Evolutionary conservation across 176 grass and related monocot genomes (phyloP).

Genomic region (Rhipidocladum racemiflorum): DNA sequence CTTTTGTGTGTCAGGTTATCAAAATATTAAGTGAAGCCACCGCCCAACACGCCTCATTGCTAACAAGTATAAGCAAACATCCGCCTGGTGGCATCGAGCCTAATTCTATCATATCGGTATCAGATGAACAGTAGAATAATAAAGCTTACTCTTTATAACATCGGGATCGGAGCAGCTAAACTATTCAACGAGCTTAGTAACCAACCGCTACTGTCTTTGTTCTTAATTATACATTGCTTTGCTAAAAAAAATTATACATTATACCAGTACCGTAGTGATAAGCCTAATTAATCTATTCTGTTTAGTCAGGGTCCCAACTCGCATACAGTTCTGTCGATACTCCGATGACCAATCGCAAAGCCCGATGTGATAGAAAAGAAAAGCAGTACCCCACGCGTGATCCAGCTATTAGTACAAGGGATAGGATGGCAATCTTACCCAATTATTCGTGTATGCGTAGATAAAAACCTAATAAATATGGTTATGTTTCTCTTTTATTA

Average conservation of each 20-base stretch:
- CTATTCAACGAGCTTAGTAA: slow-evolving; percentile 3
- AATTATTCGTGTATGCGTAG: no score
- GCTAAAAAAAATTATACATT: neutral
- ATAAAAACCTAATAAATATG: no score
- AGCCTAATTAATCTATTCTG: neutral
- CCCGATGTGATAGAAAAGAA: neutral
- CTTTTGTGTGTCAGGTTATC: neutral
- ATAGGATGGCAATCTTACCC: no score
- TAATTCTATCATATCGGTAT: neutral
- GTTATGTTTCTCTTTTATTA: no score
- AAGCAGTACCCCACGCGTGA: neutral
- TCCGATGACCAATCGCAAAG: neutral
- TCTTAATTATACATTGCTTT: neutral
- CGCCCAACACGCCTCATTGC: neutral
- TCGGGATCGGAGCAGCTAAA: neutral
- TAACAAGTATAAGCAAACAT: slow-evolving; percentile 30
- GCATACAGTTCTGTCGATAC: slow-evolving; percentile 3
- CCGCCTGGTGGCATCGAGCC: neutral
- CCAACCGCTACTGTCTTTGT: neutral
- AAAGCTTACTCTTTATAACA: neutral
- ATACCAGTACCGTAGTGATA: neutral
- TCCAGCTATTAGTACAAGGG: neutral
- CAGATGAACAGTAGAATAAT: neutral
- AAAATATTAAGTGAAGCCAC: neutral
- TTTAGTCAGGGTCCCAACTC: neutral